A percentile compares a stretch with the other conserved stretches of the same genome.
These are phyloP conservation scores for Maudiozyma barnettii DNA, from an alignment of 805 yeast species.

Conservation along the genomic window DNA sequence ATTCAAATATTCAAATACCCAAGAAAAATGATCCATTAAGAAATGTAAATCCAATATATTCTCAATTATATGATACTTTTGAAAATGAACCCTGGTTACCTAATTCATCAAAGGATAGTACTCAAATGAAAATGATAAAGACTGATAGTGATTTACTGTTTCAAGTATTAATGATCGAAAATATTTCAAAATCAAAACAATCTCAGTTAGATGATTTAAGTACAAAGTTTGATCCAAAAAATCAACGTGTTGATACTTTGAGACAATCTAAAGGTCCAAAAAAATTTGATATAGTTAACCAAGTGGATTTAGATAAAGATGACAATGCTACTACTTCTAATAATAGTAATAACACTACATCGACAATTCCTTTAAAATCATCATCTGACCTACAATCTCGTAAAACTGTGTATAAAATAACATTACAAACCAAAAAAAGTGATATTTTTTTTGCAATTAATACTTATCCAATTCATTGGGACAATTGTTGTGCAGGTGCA, in stretches of 20 bases:
- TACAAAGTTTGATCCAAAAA: conserved; percentile 44
- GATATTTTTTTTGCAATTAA: conserved; percentile 51
- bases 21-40: conserved; percentile 1
- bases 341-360: neutral
- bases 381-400: too few relatives aligned
- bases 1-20: conserved; percentile 5
- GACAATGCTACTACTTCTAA: conserved; percentile 6
- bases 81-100: conserved; percentile 15
- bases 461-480: conserved; percentile 41
- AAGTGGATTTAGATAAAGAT: conserved; percentile 39
- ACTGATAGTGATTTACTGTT: conserved; percentile 33
- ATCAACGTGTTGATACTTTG: conserved; percentile 51
- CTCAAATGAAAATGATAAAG: conserved; percentile 11
- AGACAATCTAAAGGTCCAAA: conserved; percentile 8
- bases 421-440: conserved; percentile 46
- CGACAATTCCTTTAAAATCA: neutral
- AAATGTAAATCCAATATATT: conserved; percentile 8
- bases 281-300: conserved; percentile 33
- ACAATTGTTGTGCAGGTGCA: conserved; percentile 46
- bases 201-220: conserved; percentile 48
- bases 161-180: conserved; percentile 47
- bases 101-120: conserved; percentile 1
- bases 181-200: conserved; percentile 42
- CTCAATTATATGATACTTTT: conserved; percentile 10
- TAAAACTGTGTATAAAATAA: conserved; percentile 39